Percentiles rank a stretch among this genome's conserved stretches.
These are phyloP conservation scores for Ramichloridium luteum DNA, from an alignment of 2,329 filamentous ascomycete genomes.

Conservation along the genomic window DNA sequence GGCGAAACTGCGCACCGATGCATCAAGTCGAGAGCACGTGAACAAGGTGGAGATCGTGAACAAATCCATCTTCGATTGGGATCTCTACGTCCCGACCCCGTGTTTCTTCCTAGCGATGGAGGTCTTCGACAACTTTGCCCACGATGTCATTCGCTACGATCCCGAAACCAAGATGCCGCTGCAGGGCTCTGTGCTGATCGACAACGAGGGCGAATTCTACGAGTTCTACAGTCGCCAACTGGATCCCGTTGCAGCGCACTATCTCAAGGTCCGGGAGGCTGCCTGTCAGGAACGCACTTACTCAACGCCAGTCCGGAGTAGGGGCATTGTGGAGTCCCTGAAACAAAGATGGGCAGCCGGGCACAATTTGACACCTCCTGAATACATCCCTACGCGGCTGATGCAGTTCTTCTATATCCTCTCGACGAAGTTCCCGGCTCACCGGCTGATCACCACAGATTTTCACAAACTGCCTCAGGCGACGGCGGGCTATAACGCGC, in stretches of 20 bases:
- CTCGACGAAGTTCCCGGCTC: conserved; percentile 75
- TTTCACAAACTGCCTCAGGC: conserved; percentile 79
- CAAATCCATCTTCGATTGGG: conserved; percentile 89
- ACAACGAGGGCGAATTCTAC: conserved; percentile 75
- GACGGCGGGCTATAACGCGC: conserved; percentile 73
- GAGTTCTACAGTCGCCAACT: conserved; percentile 78
- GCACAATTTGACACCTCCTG: conserved; percentile 65
- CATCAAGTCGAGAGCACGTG: conserved; percentile 60
- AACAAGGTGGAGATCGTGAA: conserved; percentile 92
- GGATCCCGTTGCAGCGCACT: conserved; percentile 72
- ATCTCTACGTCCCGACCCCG: conserved; percentile 71
- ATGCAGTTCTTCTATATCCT: conserved; percentile 97
- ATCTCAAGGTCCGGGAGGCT: conserved; percentile 70
- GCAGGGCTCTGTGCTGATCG: conserved; percentile 81
- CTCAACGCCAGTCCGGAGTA: conserved; percentile 48
- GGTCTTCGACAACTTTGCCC: conserved; percentile 96
- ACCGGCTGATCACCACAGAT: conserved; percentile 79
- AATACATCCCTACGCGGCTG: conserved; percentile 87
- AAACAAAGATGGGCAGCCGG: conserved; percentile 55
- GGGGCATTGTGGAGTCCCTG: conserved; percentile 47
- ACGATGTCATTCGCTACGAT: conserved; percentile 90
- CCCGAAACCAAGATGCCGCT: conserved; percentile 65
- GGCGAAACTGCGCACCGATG: conserved; percentile 53
- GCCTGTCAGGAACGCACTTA: conserved; percentile 49
- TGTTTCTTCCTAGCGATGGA: conserved; percentile 98